A percentile compares a stretch with the other conserved stretches of the same genome.
Conservation (phyloP, 441 rosid genomes). For the Rhodomyrtus psidioides region DNA sequence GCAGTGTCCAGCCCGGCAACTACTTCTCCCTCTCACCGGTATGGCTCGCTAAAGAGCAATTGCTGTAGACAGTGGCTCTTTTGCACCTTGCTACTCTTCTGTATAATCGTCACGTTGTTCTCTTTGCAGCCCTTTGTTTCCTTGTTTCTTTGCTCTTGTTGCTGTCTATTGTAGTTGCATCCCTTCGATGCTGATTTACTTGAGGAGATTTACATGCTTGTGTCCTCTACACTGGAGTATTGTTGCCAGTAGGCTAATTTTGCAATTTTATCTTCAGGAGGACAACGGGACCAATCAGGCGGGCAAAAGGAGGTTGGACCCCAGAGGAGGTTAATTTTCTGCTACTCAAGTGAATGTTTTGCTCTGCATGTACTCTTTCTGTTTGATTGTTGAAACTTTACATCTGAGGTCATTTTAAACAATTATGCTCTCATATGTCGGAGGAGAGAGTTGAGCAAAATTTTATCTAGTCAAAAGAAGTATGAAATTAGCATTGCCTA, state of each 20-base stretch:
- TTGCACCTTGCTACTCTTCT: not conserved
- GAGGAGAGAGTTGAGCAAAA: not conserved
- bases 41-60: not conserved
- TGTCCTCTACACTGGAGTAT: not conserved
- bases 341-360: not conserved
- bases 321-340: slow-evolving; percentile 64
- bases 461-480: not conserved
- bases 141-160: not conserved
- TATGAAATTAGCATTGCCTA: not conserved
- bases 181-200: not conserved
- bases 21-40: slow-evolving; percentile 64
- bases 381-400: not conserved
- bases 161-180: not conserved
- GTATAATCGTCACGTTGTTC: not conserved
- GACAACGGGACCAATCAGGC: slow-evolving; percentile 88
- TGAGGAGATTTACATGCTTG: not conserved
- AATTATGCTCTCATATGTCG: not conserved
- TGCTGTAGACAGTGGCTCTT: not conserved
- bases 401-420: not conserved
- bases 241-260: not conserved
- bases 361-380: not conserved
- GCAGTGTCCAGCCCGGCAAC: slow-evolving; percentile 56
- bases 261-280: slow-evolving; percentile 47
- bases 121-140: not conserved
- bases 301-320: slow-evolving; percentile 99